Conservation (phyloP, 768 basidiomycete species). For the Ramaria rubella region DNA sequence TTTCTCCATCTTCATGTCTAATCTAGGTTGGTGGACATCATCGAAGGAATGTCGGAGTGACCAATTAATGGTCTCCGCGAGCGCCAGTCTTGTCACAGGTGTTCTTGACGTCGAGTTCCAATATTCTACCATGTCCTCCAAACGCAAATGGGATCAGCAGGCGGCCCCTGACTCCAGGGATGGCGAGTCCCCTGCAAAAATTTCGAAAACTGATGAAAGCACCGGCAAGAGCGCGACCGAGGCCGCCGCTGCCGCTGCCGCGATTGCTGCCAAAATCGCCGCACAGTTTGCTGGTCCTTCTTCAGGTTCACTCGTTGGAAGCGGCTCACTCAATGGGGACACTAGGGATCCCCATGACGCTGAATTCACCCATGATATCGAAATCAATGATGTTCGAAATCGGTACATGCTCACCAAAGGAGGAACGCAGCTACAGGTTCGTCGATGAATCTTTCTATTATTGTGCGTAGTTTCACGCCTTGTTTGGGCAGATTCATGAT, state of each 20-base stretch:
- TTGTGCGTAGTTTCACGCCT: conserved; percentile 5
- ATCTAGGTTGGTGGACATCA: too few species aligned
- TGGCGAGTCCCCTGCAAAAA: conserved; percentile 35
- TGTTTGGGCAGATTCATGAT: conserved; percentile 62
- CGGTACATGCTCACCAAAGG: conserved; percentile 92
- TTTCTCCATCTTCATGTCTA: too few species aligned
- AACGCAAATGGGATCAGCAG: conserved; percentile 75
- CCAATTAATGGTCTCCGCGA: too few species aligned
- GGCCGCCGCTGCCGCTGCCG: conserved; percentile 72
- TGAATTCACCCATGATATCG: conserved; percentile 85
- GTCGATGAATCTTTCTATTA: conserved; percentile 23
- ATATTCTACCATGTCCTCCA: conserved; percentile 64
- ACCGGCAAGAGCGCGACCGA: conserved; percentile 53
- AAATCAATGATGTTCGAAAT: conserved; percentile 95
- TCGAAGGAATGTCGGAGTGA: too few species aligned
- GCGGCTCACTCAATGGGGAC: conserved; percentile 36
- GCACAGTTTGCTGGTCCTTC: conserved; percentile 63
- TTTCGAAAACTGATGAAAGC: conserved; percentile 40
- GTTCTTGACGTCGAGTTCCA: too few species aligned
- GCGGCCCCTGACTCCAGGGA: conserved; percentile 48
- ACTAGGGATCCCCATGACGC: conserved; percentile 64
- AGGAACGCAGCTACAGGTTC: conserved; percentile 82
- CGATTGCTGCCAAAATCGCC: conserved; percentile 93
- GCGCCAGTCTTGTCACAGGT: too few species aligned
- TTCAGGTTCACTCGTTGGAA: conserved; percentile 26